These are phyloP conservation scores for Cercis canadensis DNA, from an alignment of 306 rosid genomes.

Conservation along the genomic window DNA sequence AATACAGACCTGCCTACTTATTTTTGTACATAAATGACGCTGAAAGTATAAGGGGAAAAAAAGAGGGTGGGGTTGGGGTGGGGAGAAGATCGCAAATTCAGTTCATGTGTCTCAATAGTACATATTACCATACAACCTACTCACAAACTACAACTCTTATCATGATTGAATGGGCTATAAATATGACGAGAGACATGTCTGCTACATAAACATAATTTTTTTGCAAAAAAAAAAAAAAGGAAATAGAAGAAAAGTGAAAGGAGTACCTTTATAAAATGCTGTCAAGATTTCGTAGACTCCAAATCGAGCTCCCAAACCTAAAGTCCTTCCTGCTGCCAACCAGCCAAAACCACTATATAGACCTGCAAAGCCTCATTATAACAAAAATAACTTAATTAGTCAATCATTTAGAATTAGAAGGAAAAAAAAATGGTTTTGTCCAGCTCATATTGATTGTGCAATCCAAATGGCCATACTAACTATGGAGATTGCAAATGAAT, in stretches of 20 bases:
- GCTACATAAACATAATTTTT: constrained; percentile 3
- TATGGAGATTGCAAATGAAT: constrained; percentile 5
- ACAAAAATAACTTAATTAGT: constrained; percentile 29
- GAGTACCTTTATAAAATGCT: constrained; percentile 75
- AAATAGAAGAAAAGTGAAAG: constrained; percentile 5
- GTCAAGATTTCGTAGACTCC: constrained; percentile 88
- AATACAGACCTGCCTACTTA: no score
- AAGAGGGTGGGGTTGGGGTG: no score
- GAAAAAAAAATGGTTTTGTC: background rate
- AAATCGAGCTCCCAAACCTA: constrained; percentile 87
- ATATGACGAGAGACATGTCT: background rate
- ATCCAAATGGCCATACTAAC: constrained; percentile 5
- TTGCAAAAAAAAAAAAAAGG: background rate
- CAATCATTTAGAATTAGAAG: no score
- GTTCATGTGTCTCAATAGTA: no score
- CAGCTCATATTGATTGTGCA: background rate
- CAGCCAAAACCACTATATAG: constrained; percentile 74
- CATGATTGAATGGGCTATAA: background rate
- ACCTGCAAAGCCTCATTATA: constrained; percentile 18
- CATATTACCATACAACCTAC: constrained; percentile 10
- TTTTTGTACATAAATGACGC: no score
- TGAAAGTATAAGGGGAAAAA: no score
- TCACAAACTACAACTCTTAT: background rate
- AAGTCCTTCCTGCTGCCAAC: constrained; percentile 76
- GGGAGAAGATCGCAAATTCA: no score